Conservation (phyloP, 208 protist genomes). For the Trypanosoma boissoni region DNA sequence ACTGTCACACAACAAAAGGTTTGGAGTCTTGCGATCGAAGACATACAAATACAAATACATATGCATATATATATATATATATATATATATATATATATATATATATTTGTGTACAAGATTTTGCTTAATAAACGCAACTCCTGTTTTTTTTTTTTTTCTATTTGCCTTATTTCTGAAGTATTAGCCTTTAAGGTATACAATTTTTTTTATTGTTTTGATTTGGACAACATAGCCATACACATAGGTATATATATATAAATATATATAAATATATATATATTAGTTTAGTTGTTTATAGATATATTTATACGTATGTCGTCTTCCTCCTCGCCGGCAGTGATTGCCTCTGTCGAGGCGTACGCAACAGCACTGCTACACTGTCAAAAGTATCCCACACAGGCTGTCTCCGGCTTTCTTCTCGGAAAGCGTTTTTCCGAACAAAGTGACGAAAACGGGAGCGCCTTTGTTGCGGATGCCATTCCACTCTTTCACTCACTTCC, state of each 20-base stretch:
- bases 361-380: constrained; percentile 81
- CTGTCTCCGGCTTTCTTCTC: constrained; percentile 76
- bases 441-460: constrained; percentile 5
- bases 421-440: constrained; percentile 65
- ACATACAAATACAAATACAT: not conserved
- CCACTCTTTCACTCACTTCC: constrained; percentile 79
- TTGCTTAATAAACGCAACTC: not conserved
- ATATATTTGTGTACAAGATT: not conserved
- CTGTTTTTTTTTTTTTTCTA: constrained; percentile 16
- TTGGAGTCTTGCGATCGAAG: too few relatives aligned
- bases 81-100: not conserved
- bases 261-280: not conserved
- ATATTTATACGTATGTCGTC: not conserved
- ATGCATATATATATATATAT: not conserved
- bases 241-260: not conserved
- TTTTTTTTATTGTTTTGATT: constrained; percentile 14
- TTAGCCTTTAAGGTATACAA: constrained; percentile 1
- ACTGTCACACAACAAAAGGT: too few relatives aligned
- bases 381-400: constrained; percentile 83
- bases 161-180: constrained; percentile 14
- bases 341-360: constrained; percentile 71
- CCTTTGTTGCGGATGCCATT: constrained; percentile 55
- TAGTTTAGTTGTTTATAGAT: too few relatives aligned
- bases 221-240: not conserved
- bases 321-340: constrained; percentile 22